These are phyloP conservation scores for Hyaloscypha hepaticicola DNA, from an alignment of 495 filamentous ascomycete genomes.

Conservation along the genomic window DNA sequence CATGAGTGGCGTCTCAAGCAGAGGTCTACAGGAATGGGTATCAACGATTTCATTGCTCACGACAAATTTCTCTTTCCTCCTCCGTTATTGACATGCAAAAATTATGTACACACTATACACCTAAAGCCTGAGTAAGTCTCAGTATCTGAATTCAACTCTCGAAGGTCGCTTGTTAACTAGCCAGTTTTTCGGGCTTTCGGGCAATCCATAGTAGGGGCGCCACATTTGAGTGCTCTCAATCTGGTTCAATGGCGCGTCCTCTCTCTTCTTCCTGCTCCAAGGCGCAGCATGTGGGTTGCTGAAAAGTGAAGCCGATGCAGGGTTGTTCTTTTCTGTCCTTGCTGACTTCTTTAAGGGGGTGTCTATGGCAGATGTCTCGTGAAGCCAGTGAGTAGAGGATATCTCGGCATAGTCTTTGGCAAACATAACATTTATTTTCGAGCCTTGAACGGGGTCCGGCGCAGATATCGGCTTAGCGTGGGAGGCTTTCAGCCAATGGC, in stretches of 20 bases:
- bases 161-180: slow-evolving; percentile 11
- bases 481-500: background rate
- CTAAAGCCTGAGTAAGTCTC: background rate
- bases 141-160: slow-evolving; percentile 28
- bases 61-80: background rate
- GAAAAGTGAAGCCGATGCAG: slow-evolving; percentile 12
- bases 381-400: background rate
- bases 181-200: slow-evolving; percentile 25
- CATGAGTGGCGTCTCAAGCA: background rate
- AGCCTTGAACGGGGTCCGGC: background rate
- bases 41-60: slow-evolving; percentile 2
- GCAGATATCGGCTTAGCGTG: background rate
- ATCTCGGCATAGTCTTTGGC: background rate
- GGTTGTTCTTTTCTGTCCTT: background rate
- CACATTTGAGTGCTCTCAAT: slow-evolving; percentile 25
- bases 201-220: slow-evolving; percentile 13
- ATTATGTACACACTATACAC: background rate
- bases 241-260: background rate
- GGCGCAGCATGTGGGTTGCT: slow-evolving; percentile 20
- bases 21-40: background rate
- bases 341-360: background rate
- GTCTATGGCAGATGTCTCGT: background rate
- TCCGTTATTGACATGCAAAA: background rate
- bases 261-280: slow-evolving; percentile 24
- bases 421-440: slow-evolving; percentile 6